Evolutionary conservation across 202 grass and related monocot species (phyloP).

Genomic region (Digitaria exilis): DNA sequence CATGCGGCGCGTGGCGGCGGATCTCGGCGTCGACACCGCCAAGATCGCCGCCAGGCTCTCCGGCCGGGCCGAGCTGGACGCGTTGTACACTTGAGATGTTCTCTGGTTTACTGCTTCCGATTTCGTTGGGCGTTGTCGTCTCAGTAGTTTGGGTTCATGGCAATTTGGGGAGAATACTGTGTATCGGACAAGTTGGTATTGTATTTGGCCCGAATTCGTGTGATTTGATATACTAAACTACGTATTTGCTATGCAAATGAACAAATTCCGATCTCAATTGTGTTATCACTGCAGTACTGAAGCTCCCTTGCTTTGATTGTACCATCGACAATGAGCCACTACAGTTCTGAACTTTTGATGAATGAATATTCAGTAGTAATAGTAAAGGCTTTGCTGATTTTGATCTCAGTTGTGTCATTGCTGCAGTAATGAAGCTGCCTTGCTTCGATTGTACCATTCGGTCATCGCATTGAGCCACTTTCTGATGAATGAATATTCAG

Average conservation of each 20-base stretch:
- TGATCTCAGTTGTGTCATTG: too few species aligned
- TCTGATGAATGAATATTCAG: background rate
- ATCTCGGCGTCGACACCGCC: constrained; percentile 54
- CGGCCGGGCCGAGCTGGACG: constrained; percentile 51
- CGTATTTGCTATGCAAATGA: background rate
- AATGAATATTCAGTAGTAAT: too few species aligned
- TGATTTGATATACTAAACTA: too few species aligned
- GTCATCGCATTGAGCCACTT: background rate
- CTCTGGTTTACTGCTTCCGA: background rate
- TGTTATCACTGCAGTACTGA: background rate
- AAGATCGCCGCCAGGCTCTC: constrained; percentile 42
- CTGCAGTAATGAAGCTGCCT: too few species aligned
- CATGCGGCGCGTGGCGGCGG: constrained; percentile 45
- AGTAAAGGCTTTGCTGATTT: too few species aligned
- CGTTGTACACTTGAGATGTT: constrained; percentile 61
- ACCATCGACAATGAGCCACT: too few species aligned
- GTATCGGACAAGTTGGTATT: background rate
- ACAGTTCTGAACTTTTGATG: too few species aligned
- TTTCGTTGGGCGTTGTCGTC: too few species aligned
- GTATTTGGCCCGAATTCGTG: background rate
- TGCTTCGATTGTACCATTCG: too few species aligned
- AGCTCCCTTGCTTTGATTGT: background rate
- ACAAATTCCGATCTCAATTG: background rate
- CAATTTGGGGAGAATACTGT: constrained; percentile 14
- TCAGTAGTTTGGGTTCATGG: background rate